Percentiles rank a stretch among this genome's conserved stretches.
Conservation (phyloP, 805 yeast genomes). For the Candida dajiaensis region DNA sequence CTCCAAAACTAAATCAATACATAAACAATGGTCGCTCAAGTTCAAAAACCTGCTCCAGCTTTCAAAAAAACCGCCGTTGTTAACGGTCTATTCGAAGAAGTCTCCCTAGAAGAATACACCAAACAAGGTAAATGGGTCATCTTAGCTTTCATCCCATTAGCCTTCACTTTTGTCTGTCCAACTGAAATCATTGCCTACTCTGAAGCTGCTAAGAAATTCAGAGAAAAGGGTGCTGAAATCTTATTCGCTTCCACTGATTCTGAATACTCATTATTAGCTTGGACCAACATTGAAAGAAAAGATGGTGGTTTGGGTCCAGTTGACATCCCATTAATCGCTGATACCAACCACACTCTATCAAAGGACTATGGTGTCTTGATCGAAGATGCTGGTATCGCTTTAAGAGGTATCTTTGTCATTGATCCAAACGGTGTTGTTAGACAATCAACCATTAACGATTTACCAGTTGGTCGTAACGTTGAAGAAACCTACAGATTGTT, state of each 20-base stretch:
- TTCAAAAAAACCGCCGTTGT: slow-evolving; percentile 97
- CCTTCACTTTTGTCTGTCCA: slow-evolving; percentile 99
- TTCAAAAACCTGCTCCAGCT: slow-evolving; percentile 94
- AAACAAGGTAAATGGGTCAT: slow-evolving; percentile 93
- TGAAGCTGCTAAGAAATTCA: slow-evolving; percentile 86
- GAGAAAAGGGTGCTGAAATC: slow-evolving; percentile 80
- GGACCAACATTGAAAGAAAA: slow-evolving; percentile 95
- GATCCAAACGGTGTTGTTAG: slow-evolving; percentile 94
- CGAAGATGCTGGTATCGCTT: slow-evolving; percentile 94
- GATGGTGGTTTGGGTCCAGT: slow-evolving; percentile 98
- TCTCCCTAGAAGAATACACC: slow-evolving; percentile 82
- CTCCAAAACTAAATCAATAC: background rate
- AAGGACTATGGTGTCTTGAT: slow-evolving; percentile 96
- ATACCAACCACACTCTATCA: slow-evolving; percentile 92
- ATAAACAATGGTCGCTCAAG: slow-evolving; percentile 71
- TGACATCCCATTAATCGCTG: slow-evolving; percentile 91
- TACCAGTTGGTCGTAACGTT: slow-evolving; percentile 98
- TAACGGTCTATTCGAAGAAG: slow-evolving; percentile 93
- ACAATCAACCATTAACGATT: slow-evolving; percentile 97
- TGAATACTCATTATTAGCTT: slow-evolving; percentile 93
- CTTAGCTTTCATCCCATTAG: slow-evolving; percentile 95
- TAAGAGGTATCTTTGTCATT: slow-evolving; percentile 96
- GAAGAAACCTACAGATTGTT: slow-evolving; percentile 96
- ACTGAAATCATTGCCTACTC: slow-evolving; percentile 99
- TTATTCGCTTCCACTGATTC: slow-evolving; percentile 98